A percentile compares a stretch with the other conserved stretches of the same genome.
These are phyloP conservation scores for Fusarium bactridioides DNA, from an alignment of 2,329 filamentous ascomycete genomes.

Conservation along the genomic window DNA sequence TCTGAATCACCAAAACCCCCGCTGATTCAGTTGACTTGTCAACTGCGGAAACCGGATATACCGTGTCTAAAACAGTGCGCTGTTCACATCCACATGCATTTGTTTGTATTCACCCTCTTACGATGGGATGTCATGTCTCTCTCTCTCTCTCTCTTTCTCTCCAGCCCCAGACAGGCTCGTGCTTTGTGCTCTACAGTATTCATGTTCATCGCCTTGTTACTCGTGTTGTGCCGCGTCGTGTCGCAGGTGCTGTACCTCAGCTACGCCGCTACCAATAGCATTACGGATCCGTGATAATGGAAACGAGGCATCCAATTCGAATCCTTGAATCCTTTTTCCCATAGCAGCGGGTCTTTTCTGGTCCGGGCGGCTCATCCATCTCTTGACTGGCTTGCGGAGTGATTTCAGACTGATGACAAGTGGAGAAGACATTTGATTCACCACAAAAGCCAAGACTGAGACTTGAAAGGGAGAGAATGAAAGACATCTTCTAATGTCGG, in stretches of 20 bases:
- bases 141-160: not conserved
- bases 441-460: constrained; percentile 16
- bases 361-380: constrained; percentile 21
- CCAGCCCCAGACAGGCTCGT: constrained; percentile 19
- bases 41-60: not conserved
- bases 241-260: constrained; percentile 4
- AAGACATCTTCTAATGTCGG: constrained; percentile 25
- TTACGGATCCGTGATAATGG: constrained; percentile 26
- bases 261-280: constrained; percentile 8
- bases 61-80: constrained; percentile 24
- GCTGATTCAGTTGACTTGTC: constrained; percentile 1
- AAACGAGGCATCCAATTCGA: constrained; percentile 24
- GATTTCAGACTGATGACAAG: constrained; percentile 22
- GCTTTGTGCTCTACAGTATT: constrained; percentile 15
- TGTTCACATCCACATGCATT: constrained; percentile 2
- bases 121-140: constrained; percentile 7
- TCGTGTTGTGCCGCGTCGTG: constrained; percentile 3
- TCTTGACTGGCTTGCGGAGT: not conserved
- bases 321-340: not conserved
- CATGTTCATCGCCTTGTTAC: constrained; percentile 6
- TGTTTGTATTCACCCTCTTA: constrained; percentile 24
- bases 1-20: not conserved
- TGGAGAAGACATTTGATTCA: constrained; percentile 13
- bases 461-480: constrained; percentile 8
- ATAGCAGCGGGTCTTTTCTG: constrained; percentile 21